Evolutionary conservation across 257 asterid species (phyloP), one percentile per base, ranked within the genome.

Genomic region (Datura wrightii): DNA sequence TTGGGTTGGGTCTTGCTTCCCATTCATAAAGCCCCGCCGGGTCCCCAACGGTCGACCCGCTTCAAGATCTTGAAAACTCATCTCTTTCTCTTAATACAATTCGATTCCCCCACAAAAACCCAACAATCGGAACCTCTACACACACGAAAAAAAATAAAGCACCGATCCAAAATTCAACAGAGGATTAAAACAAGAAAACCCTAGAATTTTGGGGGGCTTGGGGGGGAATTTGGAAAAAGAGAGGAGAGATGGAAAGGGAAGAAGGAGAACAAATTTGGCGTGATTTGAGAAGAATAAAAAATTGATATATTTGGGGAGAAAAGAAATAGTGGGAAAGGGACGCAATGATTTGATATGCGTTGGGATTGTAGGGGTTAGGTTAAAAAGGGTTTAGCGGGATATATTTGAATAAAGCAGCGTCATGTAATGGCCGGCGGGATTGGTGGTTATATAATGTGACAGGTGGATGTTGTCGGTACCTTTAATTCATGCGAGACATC

Each of bases 11-110:
- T 93, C 97, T 91, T 92, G 97, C 85, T 91, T 92, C 85, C 97
- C 98, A 84, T 92, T 94, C 31, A 56, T 83, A 78, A 74, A 85
- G 41, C 91, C 97, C 53, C 92, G 88, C 56, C 94, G 89, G 54
- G 90, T 58, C 76, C 94, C 95, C 46, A 78, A 83, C 3, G 90
- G 87, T 63, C 97, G 93, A 58, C 99, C 99, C 87, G 98, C 83
- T 92, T 96, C 99, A 24, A 96, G 93, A 92, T 96, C 99, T 79
- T 93, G 98, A 83, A 96, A 94, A 86, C 99, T 96, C 99, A 96
- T 96, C 19, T 79, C 87, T 82, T 63, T 62, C 65, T 74, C 48
- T 66, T 46, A 39, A 39, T 39, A 42, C 19, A 18, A 42, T 24
- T 76, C 31, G 13, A 19, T 13, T 11, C 66, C 83, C 84, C 79